Base-by-base conservation (phyloP, 495 filamentous ascomycete genomes). In the Penicillium verhagenii region DNA sequence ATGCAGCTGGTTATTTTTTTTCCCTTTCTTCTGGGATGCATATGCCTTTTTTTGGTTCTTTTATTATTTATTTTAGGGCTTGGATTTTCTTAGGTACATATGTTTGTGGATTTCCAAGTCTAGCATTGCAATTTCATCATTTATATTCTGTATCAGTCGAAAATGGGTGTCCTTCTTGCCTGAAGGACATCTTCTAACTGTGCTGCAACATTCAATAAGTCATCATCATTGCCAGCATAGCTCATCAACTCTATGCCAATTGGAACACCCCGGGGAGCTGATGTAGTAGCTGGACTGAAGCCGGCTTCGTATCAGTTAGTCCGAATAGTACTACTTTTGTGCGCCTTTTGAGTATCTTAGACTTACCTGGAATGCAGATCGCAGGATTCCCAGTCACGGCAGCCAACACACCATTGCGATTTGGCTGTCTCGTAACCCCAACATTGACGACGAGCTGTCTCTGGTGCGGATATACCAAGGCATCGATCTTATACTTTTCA, bases 171-270 rank as follows among this genome's bases (percentile, higher is more conserved):
- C 60, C 60, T 72, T 54, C 82, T 75, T 33, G 75, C 63, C 11
- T 71, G 65, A 13, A 71, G 66, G n/a, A 84, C 56, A 6, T 50
- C 35, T 35, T 80, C 72, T 2, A 77, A 54, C 42, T 54, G 25
- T 50, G 71, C 72, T 14, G 73, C 80, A 18, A 85, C 72, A 29
- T 77, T 71, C 16, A 88, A 64, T 53, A 88, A 48, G 39, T 67
- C 68, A 10, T 70, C 72, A 56, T 89, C 86, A 8, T 46, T 65
- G 70, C 78, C 83, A 3, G 72, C 72, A 55, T 63, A 58, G 0
- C 86, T 83, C 54, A 88, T 65, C 48, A 88, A 78, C 70, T 88
- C 85, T 72, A 87, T 75, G 2, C 85, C 85, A 40, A 88, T 73
- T 1, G 86, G 85, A 3, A 87, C 70, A 13, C 86, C 85, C 6